Percentiles rank a stretch among this genome's conserved stretches.
These are phyloP conservation scores for Trichocladium antarcticum DNA, from an alignment of 495 filamentous ascomycete genomes.

Conservation along the genomic window DNA sequence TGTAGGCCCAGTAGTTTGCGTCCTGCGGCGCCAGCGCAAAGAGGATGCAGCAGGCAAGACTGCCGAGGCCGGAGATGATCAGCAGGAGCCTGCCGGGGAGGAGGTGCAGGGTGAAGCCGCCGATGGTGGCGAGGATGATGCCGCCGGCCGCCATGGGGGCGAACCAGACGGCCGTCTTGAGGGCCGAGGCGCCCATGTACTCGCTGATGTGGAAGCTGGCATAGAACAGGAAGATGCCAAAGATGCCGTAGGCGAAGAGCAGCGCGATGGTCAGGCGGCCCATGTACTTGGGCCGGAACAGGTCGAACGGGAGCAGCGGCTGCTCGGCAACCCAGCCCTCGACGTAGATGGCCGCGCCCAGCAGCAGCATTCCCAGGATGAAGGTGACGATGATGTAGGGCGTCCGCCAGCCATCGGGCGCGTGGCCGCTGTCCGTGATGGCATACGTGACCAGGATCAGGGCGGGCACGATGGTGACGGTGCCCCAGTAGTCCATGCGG, in stretches of 20 bases:
- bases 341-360: slow-evolving; percentile 53
- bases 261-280: slow-evolving; percentile 53
- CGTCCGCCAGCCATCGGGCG: slow-evolving; percentile 57
- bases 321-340: slow-evolving; percentile 64
- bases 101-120: slow-evolving; percentile 67
- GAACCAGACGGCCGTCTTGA: slow-evolving; percentile 71
- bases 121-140: slow-evolving; percentile 54
- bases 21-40: slow-evolving; percentile 59
- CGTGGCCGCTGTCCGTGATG: slow-evolving; percentile 63
- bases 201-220: slow-evolving; percentile 62
- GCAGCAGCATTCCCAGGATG: slow-evolving; percentile 45
- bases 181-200: slow-evolving; percentile 52
- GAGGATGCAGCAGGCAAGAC: slow-evolving; percentile 52
- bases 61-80: slow-evolving; percentile 54
- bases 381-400: slow-evolving; percentile 60
- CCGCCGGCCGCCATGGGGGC: slow-evolving; percentile 67
- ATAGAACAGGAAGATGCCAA: slow-evolving; percentile 71
- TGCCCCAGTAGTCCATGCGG: slow-evolving; percentile 49
- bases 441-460: slow-evolving; percentile 66
- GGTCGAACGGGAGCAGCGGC: slow-evolving; percentile 61
- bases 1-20: slow-evolving; percentile 49
- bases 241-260: slow-evolving; percentile 63
- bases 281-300: slow-evolving; percentile 68
- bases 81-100: slow-evolving; percentile 62
- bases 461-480: slow-evolving; percentile 51